Evolutionary conservation across 1,284 basidiomycete genomes (phyloP).

Genomic region (Cryptococcus neoformans): DNA sequence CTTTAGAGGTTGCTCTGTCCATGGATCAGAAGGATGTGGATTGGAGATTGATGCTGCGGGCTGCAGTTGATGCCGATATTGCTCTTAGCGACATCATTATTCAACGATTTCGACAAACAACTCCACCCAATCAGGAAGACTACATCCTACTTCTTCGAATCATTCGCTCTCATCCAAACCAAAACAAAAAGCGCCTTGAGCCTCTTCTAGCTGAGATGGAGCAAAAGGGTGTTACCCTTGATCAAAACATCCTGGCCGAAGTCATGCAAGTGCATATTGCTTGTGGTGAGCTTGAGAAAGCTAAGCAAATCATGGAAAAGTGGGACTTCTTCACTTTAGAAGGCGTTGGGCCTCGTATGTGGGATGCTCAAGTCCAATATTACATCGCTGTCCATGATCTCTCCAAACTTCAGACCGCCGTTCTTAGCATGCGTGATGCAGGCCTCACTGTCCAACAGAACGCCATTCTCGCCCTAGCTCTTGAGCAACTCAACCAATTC

Average conservation of each 20-base stretch:
- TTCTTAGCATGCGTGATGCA: slow-evolving; percentile 7
- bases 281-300: slow-evolving; percentile 12
- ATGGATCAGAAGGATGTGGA: neutral
- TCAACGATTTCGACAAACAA: neutral
- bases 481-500: slow-evolving; percentile 1
- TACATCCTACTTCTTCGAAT: slow-evolving; percentile 6
- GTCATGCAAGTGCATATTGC: slow-evolving; percentile 15
- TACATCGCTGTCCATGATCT: slow-evolving; percentile 15
- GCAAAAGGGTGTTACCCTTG: slow-evolving; percentile 5
- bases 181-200: neutral
- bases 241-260: slow-evolving; percentile 11
- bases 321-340: slow-evolving; percentile 1
- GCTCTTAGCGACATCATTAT: slow-evolving; percentile 3
- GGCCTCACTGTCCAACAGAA: slow-evolving; percentile 7
- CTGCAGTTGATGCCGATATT: slow-evolving; percentile 3
- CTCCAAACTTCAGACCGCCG: slow-evolving; percentile 3
- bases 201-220: slow-evolving; percentile 1
- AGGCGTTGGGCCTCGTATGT: slow-evolving; percentile 4
- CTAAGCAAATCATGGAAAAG: slow-evolving; percentile 4
- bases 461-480: slow-evolving; percentile 13
- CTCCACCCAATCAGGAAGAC: neutral
- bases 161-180: neutral
- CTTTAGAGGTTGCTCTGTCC: slow-evolving; percentile 7
- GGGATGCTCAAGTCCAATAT: slow-evolving; percentile 14
- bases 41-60: slow-evolving; percentile 12